Conservation (phyloP, 805 yeast genomes). For the Hyphopichia homilentoma region DNA sequence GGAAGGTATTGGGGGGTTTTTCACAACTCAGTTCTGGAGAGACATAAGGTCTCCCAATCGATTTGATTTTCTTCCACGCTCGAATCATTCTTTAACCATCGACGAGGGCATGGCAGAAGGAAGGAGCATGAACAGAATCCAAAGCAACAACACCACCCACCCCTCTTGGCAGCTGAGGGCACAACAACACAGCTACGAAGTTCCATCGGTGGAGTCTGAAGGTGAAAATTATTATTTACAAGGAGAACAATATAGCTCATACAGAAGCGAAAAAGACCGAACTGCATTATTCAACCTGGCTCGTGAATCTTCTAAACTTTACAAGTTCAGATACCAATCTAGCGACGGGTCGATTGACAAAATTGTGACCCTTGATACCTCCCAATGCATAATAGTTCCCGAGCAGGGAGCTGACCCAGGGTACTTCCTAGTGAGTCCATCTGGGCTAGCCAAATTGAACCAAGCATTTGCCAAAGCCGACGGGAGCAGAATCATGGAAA, state of each 20-base stretch:
- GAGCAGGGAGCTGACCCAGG: conserved; percentile 22
- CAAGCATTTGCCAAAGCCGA: background rate
- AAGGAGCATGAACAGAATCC: conserved; percentile 2
- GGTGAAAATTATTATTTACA: background rate
- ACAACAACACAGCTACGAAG: no score
- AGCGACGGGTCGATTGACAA: conserved; percentile 9
- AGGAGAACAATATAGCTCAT: background rate
- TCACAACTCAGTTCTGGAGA: conserved; percentile 21
- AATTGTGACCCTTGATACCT: conserved; percentile 24
- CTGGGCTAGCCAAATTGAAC: conserved; percentile 29
- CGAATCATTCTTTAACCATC: background rate
- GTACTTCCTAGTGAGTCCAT: conserved; percentile 34
- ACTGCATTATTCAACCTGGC: conserved; percentile 23
- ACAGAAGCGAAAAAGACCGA: background rate
- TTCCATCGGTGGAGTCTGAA: background rate
- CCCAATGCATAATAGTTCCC: conserved; percentile 41
- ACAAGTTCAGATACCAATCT: conserved; percentile 17
- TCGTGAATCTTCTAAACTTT: conserved; percentile 19
- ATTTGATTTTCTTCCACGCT: conserved; percentile 18
- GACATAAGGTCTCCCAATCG: conserved; percentile 17
- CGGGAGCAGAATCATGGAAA: background rate
- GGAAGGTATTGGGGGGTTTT: conserved; percentile 20
- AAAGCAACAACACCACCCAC: background rate
- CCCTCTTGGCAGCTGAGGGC: no score
- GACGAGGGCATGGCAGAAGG: background rate